Conservation (phyloP, 1,139 yeast species). For the Hyphopichia khmerensis region DNA sequence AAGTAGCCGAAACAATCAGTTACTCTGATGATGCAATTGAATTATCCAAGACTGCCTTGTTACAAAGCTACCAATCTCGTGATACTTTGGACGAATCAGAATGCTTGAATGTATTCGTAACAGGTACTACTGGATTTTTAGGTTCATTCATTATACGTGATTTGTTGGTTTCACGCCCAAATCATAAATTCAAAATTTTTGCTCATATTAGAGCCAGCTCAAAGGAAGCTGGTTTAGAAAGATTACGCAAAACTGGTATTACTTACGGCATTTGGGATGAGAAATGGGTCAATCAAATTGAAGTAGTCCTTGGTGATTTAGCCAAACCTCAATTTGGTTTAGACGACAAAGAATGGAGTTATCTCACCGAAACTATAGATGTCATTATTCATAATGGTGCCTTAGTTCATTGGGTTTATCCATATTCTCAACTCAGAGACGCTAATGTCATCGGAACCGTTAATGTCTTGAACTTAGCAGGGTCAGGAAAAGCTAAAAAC, state of each 20-base stretch:
- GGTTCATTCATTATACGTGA: slow-evolving; percentile 88
- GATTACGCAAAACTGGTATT: slow-evolving; percentile 73
- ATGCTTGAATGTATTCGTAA: slow-evolving; percentile 69
- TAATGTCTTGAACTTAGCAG: slow-evolving; percentile 79
- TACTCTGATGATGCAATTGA: slow-evolving; percentile 77
- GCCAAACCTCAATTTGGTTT: slow-evolving; percentile 72
- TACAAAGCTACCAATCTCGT: slow-evolving; percentile 33
- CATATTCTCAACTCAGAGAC: slow-evolving; percentile 84
- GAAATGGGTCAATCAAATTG: slow-evolving; percentile 53
- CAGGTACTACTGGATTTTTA: slow-evolving; percentile 96
- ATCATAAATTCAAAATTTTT: slow-evolving; percentile 53
- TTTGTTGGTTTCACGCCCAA: slow-evolving; percentile 49
- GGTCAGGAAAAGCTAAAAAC: slow-evolving; percentile 77
- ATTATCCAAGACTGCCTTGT: slow-evolving; percentile 48
- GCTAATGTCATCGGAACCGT: slow-evolving; percentile 90
- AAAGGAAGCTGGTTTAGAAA: slow-evolving; percentile 65
- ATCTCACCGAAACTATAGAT: slow-evolving; percentile 62
- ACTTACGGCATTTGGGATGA: slow-evolving; percentile 88
- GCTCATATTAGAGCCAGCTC: slow-evolving; percentile 91
- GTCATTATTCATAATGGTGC: slow-evolving; percentile 96
- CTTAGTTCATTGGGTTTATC: slow-evolving; percentile 97
- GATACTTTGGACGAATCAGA: slow-evolving; percentile 27
- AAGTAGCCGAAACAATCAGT: slow-evolving; percentile 32
- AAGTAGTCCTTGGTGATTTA: slow-evolving; percentile 82
- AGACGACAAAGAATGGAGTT: slow-evolving; percentile 53